Evolutionary conservation across 225 moss, liverwort and hornwort genomes (phyloP), one percentile per base, ranked within the genome.

Genomic region (Marchantia polymorpha): DNA sequence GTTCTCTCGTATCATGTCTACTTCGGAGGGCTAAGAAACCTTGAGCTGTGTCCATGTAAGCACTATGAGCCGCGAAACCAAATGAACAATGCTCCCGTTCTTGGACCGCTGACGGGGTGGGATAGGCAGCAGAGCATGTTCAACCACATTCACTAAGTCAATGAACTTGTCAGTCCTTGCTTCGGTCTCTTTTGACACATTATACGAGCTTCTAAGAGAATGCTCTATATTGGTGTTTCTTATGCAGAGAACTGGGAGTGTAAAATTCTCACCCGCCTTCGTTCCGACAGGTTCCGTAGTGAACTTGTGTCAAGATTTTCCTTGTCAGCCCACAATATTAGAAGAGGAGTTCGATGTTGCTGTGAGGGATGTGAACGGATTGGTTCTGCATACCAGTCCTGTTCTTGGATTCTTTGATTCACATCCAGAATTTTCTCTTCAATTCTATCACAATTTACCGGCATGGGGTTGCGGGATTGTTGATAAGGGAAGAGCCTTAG

Each of bases 181-280:
- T 29, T 39, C 30, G 15, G 30, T 75, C 23, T 59, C 75, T 59
- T 75, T 59, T 75, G 75, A 60, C 46, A 59, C 30, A 59, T 22
- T 60, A 75, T 75, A 75, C 46, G 59, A 75, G 75, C 75, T 75
- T 75, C 58, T 74, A 75, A 75, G 17, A 31, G 46, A 59, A 75
- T 75, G 59, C 59, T 31, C 75, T 17, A 59, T 55, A 75, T 75
- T 60, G 75, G 59, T 59, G 75, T 75, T 75, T 60, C 75, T 59
- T 39, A 75, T 60, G 75, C 75, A 75, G 75, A 75, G 59, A 20
- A 16, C 16, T 59, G 74, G 75, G 31, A 75, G 59, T 60, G 75
- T 75, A 59, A 59, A 58, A 17, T 75, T 75, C 12, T 58, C 59
- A 75, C 39, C 55, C 39, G 31, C 52, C 46, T 46, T 75, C 75